Evolutionary conservation across 2,329 filamentous ascomycete species (phyloP).

Genomic region (Raffaelea arxii): DNA sequence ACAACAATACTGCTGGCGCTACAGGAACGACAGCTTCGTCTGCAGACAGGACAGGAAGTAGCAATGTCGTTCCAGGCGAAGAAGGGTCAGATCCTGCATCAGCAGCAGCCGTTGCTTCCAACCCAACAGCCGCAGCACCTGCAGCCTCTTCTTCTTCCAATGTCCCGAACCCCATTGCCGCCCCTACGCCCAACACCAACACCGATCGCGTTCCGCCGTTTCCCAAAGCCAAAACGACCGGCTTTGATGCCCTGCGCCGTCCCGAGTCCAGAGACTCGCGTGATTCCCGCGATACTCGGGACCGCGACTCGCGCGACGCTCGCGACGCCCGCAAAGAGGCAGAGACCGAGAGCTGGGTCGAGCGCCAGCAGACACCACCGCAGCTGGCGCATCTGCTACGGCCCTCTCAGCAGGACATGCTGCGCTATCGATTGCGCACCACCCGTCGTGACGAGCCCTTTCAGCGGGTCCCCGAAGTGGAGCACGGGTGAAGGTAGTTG

Average conservation of each 20-base stretch:
- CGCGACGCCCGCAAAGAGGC: conserved; percentile 21
- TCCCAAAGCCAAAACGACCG: neutral
- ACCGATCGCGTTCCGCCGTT: neutral
- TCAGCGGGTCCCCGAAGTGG: conserved; percentile 35
- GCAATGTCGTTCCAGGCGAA: conserved; percentile 1
- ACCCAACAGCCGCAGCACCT: neutral
- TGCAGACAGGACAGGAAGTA: conserved; percentile 5
- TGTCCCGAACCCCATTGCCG: no score
- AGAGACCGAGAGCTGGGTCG: conserved; percentile 15
- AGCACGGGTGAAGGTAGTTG: conserved; percentile 12
- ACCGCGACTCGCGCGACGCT: conserved; percentile 15
- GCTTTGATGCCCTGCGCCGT: conserved; percentile 6
- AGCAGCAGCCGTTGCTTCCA: neutral
- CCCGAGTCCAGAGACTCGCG: conserved; percentile 20
- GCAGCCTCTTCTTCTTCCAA: no score
- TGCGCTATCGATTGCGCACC: conserved; percentile 28
- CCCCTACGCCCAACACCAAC: neutral
- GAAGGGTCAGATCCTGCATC: neutral
- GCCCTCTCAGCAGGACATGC: conserved; percentile 17
- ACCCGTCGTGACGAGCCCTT: conserved; percentile 25
- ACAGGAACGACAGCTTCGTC: no score
- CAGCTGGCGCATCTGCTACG: conserved; percentile 5
- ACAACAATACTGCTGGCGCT: neutral
- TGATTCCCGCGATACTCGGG: conserved; percentile 17
- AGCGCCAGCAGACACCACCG: conserved; percentile 12